Evolutionary conservation across 2,329 filamentous ascomycete genomes (phyloP), one percentile per base, ranked within the genome.

Genomic region (Botryotinia narcissicola): DNA sequence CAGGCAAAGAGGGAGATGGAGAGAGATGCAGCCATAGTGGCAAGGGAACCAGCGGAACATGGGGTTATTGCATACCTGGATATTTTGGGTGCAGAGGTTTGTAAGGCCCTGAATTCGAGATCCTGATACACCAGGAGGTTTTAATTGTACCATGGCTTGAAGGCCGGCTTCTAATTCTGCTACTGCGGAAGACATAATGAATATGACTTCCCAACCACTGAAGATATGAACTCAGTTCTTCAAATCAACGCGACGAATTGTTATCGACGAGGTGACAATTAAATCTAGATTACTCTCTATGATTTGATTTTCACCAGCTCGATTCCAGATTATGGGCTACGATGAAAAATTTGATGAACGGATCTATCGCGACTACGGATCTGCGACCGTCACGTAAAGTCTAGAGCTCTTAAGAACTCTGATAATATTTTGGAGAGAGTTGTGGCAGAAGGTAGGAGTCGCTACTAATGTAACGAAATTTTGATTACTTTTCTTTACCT

Each of bases 51-150:
- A 51, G 29, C 25, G 22, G 44, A 54, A 51, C 46, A n/a, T 67
- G 22, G 9, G 29, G 35, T 25, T n/a, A 48, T 70, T 29, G 74
- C 89, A 85, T 92, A 97, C 94, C 92, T 97, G 92, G 79, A 97
- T 91, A 82, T 97, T 97, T 80, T 90, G 90, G 75, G 94, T 92
- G 85, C 95, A 98, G 61, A 98, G 90, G 44, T 90, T 87, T 32
- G 95, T 98, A 84, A 99, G 90, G 82, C 90, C 90, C 79, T 89
- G 89, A 83, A 99, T 97, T 84, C 96, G 95, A 78, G 93, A 94
- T 79, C 94, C 95, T 76, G 95, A 97, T 74, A 98, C 94, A 82
- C 96, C 96, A 71, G 96, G 96, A 62, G 96, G 92, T 84, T 97
- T 98, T 81, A 98, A 87, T 78, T 88, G 88, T 80, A 95, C 92